A percentile compares a stretch with the other conserved stretches of the same genome.
Evolutionary conservation across 202 grass and related monocot genomes (phyloP).

Genomic region (Zizania palustris): DNA sequence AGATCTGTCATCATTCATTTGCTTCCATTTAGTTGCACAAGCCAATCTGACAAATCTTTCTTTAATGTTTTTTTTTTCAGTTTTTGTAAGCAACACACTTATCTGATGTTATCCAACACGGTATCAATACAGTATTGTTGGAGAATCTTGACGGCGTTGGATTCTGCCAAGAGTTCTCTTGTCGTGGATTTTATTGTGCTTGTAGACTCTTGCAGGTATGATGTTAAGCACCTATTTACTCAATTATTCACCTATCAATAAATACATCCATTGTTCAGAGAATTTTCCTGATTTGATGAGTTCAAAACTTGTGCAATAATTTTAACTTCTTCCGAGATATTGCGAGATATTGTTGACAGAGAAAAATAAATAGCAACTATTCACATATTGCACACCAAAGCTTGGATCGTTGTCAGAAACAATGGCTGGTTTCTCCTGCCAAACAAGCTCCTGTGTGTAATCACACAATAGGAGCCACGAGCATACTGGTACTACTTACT

Average conservation of each 20-base stretch:
- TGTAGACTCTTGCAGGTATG: constrained; percentile 16
- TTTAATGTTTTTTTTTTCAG: constrained; percentile 1
- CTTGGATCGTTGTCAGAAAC: constrained; percentile 27
- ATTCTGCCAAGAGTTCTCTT: neutral
- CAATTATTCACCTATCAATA: neutral
- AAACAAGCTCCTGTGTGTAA: constrained; percentile 38
- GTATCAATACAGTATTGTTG: neutral
- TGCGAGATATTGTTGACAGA: constrained; percentile 13
- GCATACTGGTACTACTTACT: constrained; percentile 24
- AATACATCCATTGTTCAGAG: neutral
- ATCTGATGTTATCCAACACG: neutral
- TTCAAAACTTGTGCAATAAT: constrained; percentile 21
- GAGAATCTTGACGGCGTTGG: neutral
- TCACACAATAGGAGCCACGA: constrained; percentile 36
- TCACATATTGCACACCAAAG: constrained; percentile 10
- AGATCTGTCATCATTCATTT: neutral
- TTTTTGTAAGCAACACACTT: neutral
- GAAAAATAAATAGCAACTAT: constrained; percentile 21
- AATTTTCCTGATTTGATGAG: neutral
- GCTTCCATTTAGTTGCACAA: neutral
- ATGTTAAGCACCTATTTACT: constrained; percentile 11
- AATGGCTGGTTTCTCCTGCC: constrained; percentile 37
- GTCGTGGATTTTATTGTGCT: neutral
- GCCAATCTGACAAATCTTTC: constrained; percentile 1
- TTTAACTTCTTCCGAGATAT: constrained; percentile 9